Evolutionary conservation across 208 protist genomes (phyloP).

Genomic region (Lotmaria passim): DNA sequence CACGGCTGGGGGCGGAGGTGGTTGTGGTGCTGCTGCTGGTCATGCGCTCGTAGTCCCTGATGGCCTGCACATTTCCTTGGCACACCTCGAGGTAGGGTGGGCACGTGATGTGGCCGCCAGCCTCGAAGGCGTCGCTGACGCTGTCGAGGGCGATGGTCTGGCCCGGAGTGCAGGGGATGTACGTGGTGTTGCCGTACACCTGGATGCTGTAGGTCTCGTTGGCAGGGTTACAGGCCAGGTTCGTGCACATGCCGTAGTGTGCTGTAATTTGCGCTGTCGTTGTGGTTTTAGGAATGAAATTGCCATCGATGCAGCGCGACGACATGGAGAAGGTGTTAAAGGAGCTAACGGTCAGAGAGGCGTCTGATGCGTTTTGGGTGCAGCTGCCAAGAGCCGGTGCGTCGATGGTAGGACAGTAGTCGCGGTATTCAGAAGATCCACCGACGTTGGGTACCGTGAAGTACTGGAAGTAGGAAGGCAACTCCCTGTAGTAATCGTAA

Average conservation of each 20-base stretch:
- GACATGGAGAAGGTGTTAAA: slow-evolving; percentile 15
- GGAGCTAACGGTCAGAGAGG: neutral
- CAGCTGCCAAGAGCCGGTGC: slow-evolving; percentile 24
- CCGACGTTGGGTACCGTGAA: slow-evolving; percentile 27
- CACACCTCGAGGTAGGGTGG: slow-evolving; percentile 19
- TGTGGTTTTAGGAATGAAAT: neutral
- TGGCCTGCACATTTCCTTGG: slow-evolving; percentile 15
- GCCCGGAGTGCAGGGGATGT: neutral
- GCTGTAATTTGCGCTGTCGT: neutral
- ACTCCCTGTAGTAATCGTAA: neutral
- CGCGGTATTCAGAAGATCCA: slow-evolving; percentile 34
- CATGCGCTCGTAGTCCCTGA: slow-evolving; percentile 3
- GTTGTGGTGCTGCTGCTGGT: no score
- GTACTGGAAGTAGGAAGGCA: slow-evolving; percentile 55
- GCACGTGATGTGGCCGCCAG: slow-evolving; percentile 11
- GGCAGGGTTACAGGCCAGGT: neutral
- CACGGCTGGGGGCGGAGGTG: no score
- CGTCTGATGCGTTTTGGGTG: neutral
- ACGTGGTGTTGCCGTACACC: slow-evolving; percentile 1
- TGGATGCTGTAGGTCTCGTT: neutral
- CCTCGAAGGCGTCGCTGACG: slow-evolving; percentile 8
- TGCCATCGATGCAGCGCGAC: slow-evolving; percentile 19
- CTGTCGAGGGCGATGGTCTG: neutral
- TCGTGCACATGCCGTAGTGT: slow-evolving; percentile 1
- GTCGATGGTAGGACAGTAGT: slow-evolving; percentile 61